Percentiles rank a stretch among this genome's conserved stretches.
These are phyloP conservation scores for Coelastrella sp. DNA, from an alignment of 139 green algal genomes.

Conservation along the genomic window DNA sequence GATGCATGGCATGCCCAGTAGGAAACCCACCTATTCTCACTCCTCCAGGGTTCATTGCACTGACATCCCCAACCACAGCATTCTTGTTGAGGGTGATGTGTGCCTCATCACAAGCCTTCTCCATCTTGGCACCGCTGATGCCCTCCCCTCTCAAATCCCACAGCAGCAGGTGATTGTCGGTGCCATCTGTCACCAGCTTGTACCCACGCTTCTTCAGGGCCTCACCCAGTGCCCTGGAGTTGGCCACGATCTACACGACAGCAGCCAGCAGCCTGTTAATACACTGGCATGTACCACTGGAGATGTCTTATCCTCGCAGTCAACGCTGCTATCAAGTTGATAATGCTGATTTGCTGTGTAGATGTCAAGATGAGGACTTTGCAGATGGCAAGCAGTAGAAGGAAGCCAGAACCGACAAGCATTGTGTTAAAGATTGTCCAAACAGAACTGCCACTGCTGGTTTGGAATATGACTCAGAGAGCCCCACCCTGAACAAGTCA, in stretches of 20 bases:
- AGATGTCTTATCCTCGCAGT: too few species aligned
- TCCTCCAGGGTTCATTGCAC: conserved; percentile 93
- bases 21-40: conserved; percentile 86
- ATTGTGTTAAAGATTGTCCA: too few species aligned
- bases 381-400: too few species aligned
- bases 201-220: conserved; percentile 79
- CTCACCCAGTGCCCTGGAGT: conserved; percentile 79
- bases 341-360: too few species aligned
- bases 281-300: not conserved
- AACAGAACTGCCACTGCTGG: too few species aligned
- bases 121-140: conserved; percentile 71
- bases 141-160: conserved; percentile 82
- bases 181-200: conserved; percentile 89
- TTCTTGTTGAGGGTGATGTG: conserved; percentile 99
- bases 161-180: conserved; percentile 97
- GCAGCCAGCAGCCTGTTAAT: too few species aligned
- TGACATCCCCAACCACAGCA: conserved; percentile 87
- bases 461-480: too few species aligned
- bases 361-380: too few species aligned
- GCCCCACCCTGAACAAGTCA: too few species aligned
- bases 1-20: not conserved
- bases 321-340: too few species aligned
- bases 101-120: conserved; percentile 92
- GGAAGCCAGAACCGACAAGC: too few species aligned
- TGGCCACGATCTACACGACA: conserved; percentile 75